Conservation (phyloP, 768 basidiomycete species). For the Coprinopsis strossmayeri region DNA sequence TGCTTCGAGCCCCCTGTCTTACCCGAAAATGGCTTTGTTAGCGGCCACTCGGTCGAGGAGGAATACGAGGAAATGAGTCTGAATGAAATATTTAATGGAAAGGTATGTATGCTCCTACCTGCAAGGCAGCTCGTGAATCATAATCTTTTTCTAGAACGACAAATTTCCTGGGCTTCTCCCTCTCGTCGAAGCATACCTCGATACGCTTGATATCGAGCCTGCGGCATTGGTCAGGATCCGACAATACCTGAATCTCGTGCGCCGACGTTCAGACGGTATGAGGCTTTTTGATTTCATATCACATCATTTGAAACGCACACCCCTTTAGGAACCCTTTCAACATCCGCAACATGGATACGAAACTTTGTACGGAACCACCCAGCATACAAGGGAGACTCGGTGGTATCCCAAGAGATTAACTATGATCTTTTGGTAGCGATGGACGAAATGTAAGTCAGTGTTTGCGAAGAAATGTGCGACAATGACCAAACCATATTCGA, state of each 20-base stretch:
- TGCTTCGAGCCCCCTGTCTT: constrained; percentile 62
- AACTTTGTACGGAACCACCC: constrained; percentile 89
- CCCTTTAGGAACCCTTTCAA: constrained; percentile 56
- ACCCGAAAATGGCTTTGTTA: constrained; percentile 35
- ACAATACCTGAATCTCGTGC: constrained; percentile 76
- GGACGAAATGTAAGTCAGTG: constrained; percentile 79
- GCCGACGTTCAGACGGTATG: constrained; percentile 70
- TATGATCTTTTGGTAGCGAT: constrained; percentile 87
- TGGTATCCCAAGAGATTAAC: constrained; percentile 85
- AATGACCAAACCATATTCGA: constrained; percentile 1
- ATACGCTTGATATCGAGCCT: constrained; percentile 72
- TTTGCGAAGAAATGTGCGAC: neutral
- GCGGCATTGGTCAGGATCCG: constrained; percentile 56
- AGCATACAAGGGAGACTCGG: constrained; percentile 89
- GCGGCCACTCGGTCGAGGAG: constrained; percentile 50
- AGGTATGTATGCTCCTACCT: constrained; percentile 38
- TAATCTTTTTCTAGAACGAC: constrained; percentile 34
- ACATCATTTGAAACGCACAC: constrained; percentile 4
- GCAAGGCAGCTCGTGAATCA: neutral
- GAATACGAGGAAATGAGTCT: constrained; percentile 93
- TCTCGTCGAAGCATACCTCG: constrained; percentile 78
- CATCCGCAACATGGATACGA: constrained; percentile 91
- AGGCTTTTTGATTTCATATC: neutral
- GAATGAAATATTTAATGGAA: constrained; percentile 92
- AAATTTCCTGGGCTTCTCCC: constrained; percentile 76